Base-by-base conservation (phyloP, 805 yeast species). In the Wickerhamomyces tratensis region DNA sequence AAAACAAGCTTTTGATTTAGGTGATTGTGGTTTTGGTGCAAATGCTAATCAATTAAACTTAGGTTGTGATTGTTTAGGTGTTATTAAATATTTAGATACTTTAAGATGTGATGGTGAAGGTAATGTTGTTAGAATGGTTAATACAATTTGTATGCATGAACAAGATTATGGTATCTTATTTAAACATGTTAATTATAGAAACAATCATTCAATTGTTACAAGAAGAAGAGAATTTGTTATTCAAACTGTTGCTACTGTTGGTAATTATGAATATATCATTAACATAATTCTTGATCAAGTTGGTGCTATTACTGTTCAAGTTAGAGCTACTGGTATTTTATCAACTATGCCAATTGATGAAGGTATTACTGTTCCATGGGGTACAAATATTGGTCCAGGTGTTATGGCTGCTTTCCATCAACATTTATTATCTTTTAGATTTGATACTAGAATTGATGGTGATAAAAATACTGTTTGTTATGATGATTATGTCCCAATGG, bases 381-480 rank as follows among this genome's bases (percentile, higher is more conserved):
- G 86, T 50, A 82, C 86, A 36, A 69, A 74, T 49, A 82, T 82
- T 42, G 84, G 82, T 38, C 86, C 85, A 48, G 76, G 78, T 50
- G 86, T 77, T 42, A 72, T 80, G 72, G 89, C 89, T 39, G 78
- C 86, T 26, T 79, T 77, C 68, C 89, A 82, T 59, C 89, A 82
- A 64, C 89, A 82, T 63, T 71, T 82, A 57, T 67, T 82, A 53
- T 74, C 82, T 5, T 77, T 80, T 64, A 76, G 88, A 69, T 72
- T 82, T 53, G 88, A 82, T 61, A 86, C 86, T 37, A 85, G 86
- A 41, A 61, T 82, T 41, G 89, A 82, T 58, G 89, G 89, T 47
- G 80, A 82, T 62, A 68, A 76, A 50, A 82, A 82, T 67, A 63
- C 86, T 14, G 82, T 79, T 46, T 75, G 71, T 37, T 79, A 69